These are phyloP conservation scores for Saccharomyces kudriavzevii DNA, from an alignment of 805 yeast genomes.

Conservation along the genomic window DNA sequence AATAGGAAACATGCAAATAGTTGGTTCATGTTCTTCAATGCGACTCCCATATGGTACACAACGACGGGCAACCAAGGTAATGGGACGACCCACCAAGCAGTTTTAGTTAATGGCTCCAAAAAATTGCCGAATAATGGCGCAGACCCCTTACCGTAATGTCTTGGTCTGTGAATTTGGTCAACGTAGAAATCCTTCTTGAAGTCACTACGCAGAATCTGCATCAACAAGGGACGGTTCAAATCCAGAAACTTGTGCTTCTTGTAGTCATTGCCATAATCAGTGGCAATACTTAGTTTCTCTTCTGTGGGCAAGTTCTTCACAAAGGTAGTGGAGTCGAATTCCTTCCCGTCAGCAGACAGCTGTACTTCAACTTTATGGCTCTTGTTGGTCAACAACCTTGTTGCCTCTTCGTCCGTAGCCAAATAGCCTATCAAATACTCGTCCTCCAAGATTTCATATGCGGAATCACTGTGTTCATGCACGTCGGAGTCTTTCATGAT, in stretches of 20 bases:
- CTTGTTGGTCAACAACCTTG: slow-evolving; percentile 55
- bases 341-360: slow-evolving; percentile 31
- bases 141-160: slow-evolving; percentile 95
- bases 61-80: slow-evolving; percentile 79
- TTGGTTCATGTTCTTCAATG: slow-evolving; percentile 41
- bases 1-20: slow-evolving; percentile 49
- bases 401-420: slow-evolving; percentile 74
- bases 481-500: slow-evolving; percentile 39
- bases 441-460: slow-evolving; percentile 80
- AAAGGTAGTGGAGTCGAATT: slow-evolving; percentile 44
- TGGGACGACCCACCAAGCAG: slow-evolving; percentile 95
- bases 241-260: slow-evolving; percentile 80
- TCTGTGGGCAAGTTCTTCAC: slow-evolving; percentile 61
- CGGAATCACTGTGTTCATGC: slow-evolving; percentile 77
- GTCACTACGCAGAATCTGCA: slow-evolving; percentile 68
- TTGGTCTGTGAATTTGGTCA: slow-evolving; percentile 95
- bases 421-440: slow-evolving; percentile 71
- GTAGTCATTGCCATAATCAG: slow-evolving; percentile 67
- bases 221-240: slow-evolving; percentile 67
- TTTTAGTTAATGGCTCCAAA: slow-evolving; percentile 80
- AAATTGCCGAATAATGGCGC: slow-evolving; percentile 94
- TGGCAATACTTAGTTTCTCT: slow-evolving; percentile 64
- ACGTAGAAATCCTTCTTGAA: slow-evolving; percentile 85
- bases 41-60: slow-evolving; percentile 50
- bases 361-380: slow-evolving; percentile 54